Evolutionary conservation across 345 rosid species (phyloP), one percentile per base, ranked within the genome.

Genomic region (Eucalyptus urophylla): DNA sequence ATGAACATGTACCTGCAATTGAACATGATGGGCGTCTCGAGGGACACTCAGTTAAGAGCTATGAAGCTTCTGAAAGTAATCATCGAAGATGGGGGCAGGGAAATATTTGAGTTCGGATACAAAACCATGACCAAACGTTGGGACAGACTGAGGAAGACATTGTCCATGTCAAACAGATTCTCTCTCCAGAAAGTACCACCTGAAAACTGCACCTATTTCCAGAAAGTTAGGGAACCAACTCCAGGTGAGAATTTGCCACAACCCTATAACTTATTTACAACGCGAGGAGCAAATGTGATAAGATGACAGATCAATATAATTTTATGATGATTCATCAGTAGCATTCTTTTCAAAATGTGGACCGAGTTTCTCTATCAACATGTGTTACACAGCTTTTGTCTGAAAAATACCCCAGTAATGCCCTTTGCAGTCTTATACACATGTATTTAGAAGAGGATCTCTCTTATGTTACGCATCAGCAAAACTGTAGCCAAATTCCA

Each of bases 11-110:
- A 90, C 60, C 25, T 95, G 86, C 0, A 1, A 1, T 11, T 93
- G 56, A 95, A 88, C 69, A 93, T 94, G 25, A 62, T 94, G 87
- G 98, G 96, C 4, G 94, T 95, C 90, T 95, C 98, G 1, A 88
- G 86, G 89, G 98, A 95, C 24, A 92, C 88, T 49, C 99, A 97
- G 51, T 86, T 95, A n/a, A 92, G 93, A 91, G 93, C 31, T 91
- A 60, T 86, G 43, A 90, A 94, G 89, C 93, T 96, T 85, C 90
- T 96, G 10, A 92, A 94, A 89, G 94, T 92, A 14, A 91, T 92
- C 8, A 51, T 93, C 25, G 81, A 89, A 17, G 92, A 83, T 44
- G 91, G 69, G 2, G 88, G 88, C 19, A 87, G 86, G 49, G 88
- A 50, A 53, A 88, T 91, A 11, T 89, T 91, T 12, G 49, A 89